Conservation (phyloP, 768 basidiomycete species). For the Cystoderma amianthinum region DNA sequence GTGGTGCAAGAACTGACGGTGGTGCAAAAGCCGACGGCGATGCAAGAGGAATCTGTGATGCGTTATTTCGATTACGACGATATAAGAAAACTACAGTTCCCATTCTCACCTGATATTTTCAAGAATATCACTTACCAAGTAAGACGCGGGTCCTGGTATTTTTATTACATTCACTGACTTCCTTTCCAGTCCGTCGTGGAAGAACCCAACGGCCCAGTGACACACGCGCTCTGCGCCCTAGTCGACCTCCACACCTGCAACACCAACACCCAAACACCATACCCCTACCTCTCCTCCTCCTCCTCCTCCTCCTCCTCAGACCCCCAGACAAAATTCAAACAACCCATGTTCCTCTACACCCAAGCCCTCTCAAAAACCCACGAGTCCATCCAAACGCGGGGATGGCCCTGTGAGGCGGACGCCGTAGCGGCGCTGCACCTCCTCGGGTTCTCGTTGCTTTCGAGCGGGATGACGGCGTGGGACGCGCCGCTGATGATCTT, state of each 20-base stretch:
- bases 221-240: slow-evolving; percentile 71
- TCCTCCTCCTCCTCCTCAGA: too few species aligned
- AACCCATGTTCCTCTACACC: slow-evolving; percentile 60
- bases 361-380: slow-evolving; percentile 60
- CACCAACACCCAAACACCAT: slow-evolving; percentile 51
- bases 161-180: slow-evolving; percentile 5
- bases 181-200: slow-evolving; percentile 43
- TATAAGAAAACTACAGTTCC: slow-evolving; percentile 61
- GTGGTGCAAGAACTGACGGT: too few species aligned
- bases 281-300: too few species aligned
- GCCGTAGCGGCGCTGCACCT: slow-evolving; percentile 77
- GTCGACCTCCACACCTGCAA: slow-evolving; percentile 63
- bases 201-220: slow-evolving; percentile 64
- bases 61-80: slow-evolving; percentile 61
- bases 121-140: slow-evolving; percentile 63
- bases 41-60: slow-evolving; percentile 53
- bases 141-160: slow-evolving; percentile 17
- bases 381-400: slow-evolving; percentile 44
- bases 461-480: slow-evolving; percentile 67
- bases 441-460: slow-evolving; percentile 65
- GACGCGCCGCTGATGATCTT: slow-evolving; percentile 60
- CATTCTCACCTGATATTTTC: slow-evolving; percentile 55
- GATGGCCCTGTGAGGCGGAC: slow-evolving; percentile 60
- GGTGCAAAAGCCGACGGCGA: slow-evolving; percentile 31
- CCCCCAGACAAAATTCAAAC: slow-evolving; percentile 45